Conservation (phyloP, 345 rosid genomes). For the Psidium guajava region DNA sequence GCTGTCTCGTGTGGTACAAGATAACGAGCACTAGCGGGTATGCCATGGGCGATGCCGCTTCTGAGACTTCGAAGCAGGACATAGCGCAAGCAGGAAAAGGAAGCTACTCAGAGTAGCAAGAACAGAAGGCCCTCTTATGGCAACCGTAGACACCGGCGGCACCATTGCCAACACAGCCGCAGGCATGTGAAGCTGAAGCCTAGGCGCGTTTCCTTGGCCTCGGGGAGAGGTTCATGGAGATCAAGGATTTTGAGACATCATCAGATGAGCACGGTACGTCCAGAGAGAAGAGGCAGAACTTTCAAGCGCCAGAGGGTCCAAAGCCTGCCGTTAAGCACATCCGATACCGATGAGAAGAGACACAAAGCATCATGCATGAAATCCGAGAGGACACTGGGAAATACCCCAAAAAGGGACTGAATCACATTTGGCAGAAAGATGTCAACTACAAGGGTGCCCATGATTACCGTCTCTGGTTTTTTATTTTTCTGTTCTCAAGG, state of each 20-base stretch:
- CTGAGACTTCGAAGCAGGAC: constrained; percentile 28
- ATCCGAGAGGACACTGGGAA: background rate
- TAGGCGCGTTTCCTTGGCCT: constrained; percentile 23
- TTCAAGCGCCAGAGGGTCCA: constrained; percentile 13
- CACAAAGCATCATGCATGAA: background rate
- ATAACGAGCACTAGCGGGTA: constrained; percentile 27
- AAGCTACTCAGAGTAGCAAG: background rate
- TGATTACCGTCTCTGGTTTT: too few relatives aligned
- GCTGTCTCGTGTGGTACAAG: constrained; percentile 40
- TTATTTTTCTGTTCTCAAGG: too few relatives aligned
- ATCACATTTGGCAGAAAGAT: background rate
- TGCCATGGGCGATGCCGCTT: constrained; percentile 6
- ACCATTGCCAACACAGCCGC: constrained; percentile 7
- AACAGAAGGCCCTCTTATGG: background rate
- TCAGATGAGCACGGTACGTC: background rate
- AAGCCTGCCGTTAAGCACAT: background rate
- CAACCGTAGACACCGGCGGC: background rate
- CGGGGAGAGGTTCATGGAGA: constrained; percentile 29
- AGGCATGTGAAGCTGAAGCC: constrained; percentile 15
- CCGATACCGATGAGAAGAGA: background rate
- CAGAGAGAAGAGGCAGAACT: constrained; percentile 1
- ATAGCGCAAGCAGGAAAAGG: constrained; percentile 12
- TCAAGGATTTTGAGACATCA: constrained; percentile 17
- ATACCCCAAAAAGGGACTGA: background rate
- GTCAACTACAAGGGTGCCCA: background rate